Percentiles rank a stretch among this genome's conserved stretches.
Evolutionary conservation across 129 eudicot genomes (phyloP).

Genomic region (Pulicaria dysenterica): DNA sequence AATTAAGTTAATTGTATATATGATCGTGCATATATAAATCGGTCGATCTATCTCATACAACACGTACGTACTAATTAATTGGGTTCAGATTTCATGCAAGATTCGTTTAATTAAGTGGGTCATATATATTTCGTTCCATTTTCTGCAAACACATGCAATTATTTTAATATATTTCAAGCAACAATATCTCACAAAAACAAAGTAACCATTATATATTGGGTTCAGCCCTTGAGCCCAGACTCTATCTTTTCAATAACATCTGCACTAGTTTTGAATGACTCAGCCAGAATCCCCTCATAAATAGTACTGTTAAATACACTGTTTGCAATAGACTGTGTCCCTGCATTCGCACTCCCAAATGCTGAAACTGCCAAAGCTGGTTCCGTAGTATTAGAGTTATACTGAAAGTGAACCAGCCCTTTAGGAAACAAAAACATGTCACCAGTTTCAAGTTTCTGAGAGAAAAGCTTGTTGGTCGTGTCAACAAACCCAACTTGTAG

Average conservation of each 20-base stretch:
- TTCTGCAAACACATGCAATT: constrained; percentile 22
- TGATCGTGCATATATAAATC: too few relatives aligned
- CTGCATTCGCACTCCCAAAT: constrained; percentile 46
- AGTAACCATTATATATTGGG: neutral
- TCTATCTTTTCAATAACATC: constrained; percentile 35
- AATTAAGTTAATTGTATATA: too few relatives aligned
- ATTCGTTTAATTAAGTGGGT: neutral
- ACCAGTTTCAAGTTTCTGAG: constrained; percentile 37
- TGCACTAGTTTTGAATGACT: constrained; percentile 35
- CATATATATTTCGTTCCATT: neutral
- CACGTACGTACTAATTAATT: too few relatives aligned
- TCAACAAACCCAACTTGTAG: constrained; percentile 45
- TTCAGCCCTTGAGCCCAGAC: constrained; percentile 41
- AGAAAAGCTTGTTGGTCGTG: constrained; percentile 39
- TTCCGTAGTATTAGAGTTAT: constrained; percentile 22
- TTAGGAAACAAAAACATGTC: constrained; percentile 46
- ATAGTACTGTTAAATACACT: constrained; percentile 42
- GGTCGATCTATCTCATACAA: too few relatives aligned
- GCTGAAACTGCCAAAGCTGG: constrained; percentile 42
- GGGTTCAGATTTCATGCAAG: neutral
- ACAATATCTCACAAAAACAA: too few relatives aligned
- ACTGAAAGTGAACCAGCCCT: constrained; percentile 48
- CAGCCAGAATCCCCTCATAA: constrained; percentile 34
- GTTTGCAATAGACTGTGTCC: constrained; percentile 38
- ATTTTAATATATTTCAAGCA: constrained; percentile 10